Percentiles rank a stretch among this genome's conserved stretches.
Evolutionary conservation across 192 early-diverging fungal species (phyloP).

Genomic region (Backusella parvicylindrica): DNA sequence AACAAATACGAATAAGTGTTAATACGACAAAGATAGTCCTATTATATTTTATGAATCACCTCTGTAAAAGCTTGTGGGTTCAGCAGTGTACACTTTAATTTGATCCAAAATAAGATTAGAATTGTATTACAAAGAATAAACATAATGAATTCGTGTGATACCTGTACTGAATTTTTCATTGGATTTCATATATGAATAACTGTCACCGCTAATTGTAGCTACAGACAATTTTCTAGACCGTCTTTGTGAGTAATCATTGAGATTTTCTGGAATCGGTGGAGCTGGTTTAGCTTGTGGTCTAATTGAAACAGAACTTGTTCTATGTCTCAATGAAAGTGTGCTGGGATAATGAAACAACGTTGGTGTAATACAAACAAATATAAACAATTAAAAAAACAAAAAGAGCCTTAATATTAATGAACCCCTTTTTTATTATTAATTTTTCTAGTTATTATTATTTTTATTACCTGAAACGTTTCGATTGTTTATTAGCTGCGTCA

Average conservation of each 20-base stretch:
- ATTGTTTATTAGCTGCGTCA: not conserved
- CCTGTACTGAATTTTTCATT: not conserved
- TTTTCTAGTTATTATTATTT: not conserved
- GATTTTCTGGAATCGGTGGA: not conserved
- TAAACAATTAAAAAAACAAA: not conserved
- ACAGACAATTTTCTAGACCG: not conserved
- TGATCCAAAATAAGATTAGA: not conserved
- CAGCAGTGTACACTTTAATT: not conserved
- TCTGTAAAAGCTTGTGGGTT: not conserved
- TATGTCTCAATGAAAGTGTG: not conserved
- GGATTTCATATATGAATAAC: constrained; percentile 2
- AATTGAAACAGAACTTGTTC: not conserved
- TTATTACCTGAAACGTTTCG: constrained; percentile 2
- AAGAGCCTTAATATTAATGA: not conserved
- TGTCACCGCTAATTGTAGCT: constrained; percentile 2
- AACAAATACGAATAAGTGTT: not conserved
- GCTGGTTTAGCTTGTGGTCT: not conserved
- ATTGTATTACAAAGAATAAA: not conserved
- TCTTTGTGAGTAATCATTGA: not conserved
- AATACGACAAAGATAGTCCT: not conserved
- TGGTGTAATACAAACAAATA: not conserved
- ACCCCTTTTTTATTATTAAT: not conserved
- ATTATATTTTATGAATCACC: not conserved
- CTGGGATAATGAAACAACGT: not conserved
- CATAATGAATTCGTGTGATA: not conserved